Base-by-base conservation (phyloP, 805 yeast genomes). In the Candida insectalens region DNA sequence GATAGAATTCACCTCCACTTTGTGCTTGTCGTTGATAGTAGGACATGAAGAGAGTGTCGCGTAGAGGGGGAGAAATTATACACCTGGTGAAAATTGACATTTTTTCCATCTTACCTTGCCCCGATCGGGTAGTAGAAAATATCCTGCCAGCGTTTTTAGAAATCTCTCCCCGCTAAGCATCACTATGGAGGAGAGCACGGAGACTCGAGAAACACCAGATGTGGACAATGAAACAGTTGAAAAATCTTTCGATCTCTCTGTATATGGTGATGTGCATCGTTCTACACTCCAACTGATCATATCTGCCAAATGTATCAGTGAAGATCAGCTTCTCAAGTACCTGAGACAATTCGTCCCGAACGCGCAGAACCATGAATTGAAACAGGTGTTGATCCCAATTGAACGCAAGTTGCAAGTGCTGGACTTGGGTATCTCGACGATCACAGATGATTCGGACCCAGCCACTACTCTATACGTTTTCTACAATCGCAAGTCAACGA, bases 401-500 rank as follows among this genome's bases (percentile, higher is more conserved):
- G 29, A 29, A 14, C 12, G 30, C 14, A 29, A 29, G 25, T 20
- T 19, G 18, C 4, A 10, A 19, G 26, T 8, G 4, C 21, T 25
- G 32, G 25, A 37, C 15, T n/a, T 29, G 12, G 27, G 15, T 18
- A 29, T 20, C 14, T 23, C 16, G 1, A 34, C 32, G 16, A 12
- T 19, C 16, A 25, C 30, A 6, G 36, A 35, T 21, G 33, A 33
- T 26, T 14, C n/a, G 8, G 32, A 19, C 9, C 19, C n/a, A 6
- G 30, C 13, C 10, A 12, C 13, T 10, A 22, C 27, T 46, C 21
- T 69, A 33, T 30, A 62, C 43, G 49, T 57, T 14, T 60, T 68
- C 29, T 56, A 69, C 17, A 71, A 71, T 44, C 54, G 60, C 7
- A 42, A 48, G 13, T 46, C 56, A 3, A 67, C 66, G 31, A 65